A percentile compares a stretch with the other conserved stretches of the same genome.
Evolutionary conservation across 2,329 filamentous ascomycete species (phyloP).

Genomic region (Ophiostoma perfectum): DNA sequence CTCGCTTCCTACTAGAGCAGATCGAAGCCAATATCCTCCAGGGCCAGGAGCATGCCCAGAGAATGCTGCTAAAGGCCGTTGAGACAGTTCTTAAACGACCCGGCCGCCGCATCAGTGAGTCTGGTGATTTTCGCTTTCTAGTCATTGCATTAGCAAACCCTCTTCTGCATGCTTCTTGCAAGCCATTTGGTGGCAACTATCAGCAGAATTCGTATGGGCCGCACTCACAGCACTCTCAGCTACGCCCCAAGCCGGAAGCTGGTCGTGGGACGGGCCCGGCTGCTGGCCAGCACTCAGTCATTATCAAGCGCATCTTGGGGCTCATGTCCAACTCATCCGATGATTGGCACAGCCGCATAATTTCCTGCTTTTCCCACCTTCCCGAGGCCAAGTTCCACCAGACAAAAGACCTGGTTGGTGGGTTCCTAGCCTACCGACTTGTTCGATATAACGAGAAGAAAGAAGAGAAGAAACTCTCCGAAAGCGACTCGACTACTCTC

Average conservation of each 20-base stretch:
- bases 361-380: slow-evolving; percentile 71
- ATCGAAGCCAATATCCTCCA: slow-evolving; percentile 45
- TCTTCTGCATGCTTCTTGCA: slow-evolving; percentile 51
- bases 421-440: slow-evolving; percentile 77
- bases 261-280: slow-evolving; percentile 39
- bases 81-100: slow-evolving; percentile 78
- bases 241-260: slow-evolving; percentile 7
- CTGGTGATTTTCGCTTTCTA: slow-evolving; percentile 69
- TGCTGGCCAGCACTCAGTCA: slow-evolving; percentile 68
- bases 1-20: slow-evolving; percentile 35
- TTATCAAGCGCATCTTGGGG: slow-evolving; percentile 79
- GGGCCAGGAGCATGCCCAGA: slow-evolving; percentile 64
- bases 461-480: slow-evolving; percentile 43
- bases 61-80: slow-evolving; percentile 67
- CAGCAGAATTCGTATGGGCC: slow-evolving; percentile 27
- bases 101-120: slow-evolving; percentile 59
- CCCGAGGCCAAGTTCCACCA: slow-evolving; percentile 62
- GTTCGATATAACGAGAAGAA: slow-evolving; percentile 65
- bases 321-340: slow-evolving; percentile 69
- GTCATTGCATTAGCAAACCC: slow-evolving; percentile 76
- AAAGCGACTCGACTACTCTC: slow-evolving; percentile 60
- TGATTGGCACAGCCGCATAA: slow-evolving; percentile 69
- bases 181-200: slow-evolving; percentile 39
- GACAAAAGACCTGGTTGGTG: slow-evolving; percentile 69
- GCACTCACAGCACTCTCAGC: slow-evolving; percentile 18